phyloP scores from a whole-genome alignment of 495 filamentous ascomycete species.

The Aspergillus campestris region DNA sequence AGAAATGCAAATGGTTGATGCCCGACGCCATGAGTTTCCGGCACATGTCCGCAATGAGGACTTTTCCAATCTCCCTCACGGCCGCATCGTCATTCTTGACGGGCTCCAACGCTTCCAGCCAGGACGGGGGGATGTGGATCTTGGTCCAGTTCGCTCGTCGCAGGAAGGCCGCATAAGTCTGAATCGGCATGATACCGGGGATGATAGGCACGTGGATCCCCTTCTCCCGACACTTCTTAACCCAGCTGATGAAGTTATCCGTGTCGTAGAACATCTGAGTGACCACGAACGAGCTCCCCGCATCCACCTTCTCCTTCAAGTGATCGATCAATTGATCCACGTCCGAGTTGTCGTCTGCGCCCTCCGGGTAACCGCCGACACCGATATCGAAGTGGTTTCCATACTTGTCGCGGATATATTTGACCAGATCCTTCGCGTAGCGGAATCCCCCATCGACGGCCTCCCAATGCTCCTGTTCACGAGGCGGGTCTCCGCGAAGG shows the following conservation, averaged over 20 bases:
- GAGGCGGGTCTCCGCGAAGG: conserved; percentile 86
- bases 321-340: conserved; percentile 80
- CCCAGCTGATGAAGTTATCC: conserved; percentile 90
- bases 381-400: conserved; percentile 97
- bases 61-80: conserved; percentile 84
- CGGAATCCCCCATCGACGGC: conserved; percentile 76
- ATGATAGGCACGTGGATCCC: conserved; percentile 89
- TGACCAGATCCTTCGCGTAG: conserved; percentile 90
- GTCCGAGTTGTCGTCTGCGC: conserved; percentile 85
- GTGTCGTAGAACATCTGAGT: conserved; percentile 99
- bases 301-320: conserved; percentile 95
- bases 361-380: conserved; percentile 95
- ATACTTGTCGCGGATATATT: conserved; percentile 82
- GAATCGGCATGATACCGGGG: conserved; percentile 98
- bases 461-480: conserved; percentile 91
- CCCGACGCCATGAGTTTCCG: conserved; percentile 70
- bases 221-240: conserved; percentile 68
- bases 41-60: conserved; percentile 87
- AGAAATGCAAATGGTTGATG: conserved; percentile 91
- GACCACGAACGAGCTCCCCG: conserved; percentile 85
- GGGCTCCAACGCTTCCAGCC: conserved; percentile 76
- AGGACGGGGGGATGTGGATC: conserved; percentile 67
- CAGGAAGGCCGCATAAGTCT: conserved; percentile 86
- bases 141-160: conserved; percentile 85
- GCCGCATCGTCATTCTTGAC: conserved; percentile 95